Conservation (phyloP, 495 filamentous ascomycete species). For the Physcia stellaris region DNA sequence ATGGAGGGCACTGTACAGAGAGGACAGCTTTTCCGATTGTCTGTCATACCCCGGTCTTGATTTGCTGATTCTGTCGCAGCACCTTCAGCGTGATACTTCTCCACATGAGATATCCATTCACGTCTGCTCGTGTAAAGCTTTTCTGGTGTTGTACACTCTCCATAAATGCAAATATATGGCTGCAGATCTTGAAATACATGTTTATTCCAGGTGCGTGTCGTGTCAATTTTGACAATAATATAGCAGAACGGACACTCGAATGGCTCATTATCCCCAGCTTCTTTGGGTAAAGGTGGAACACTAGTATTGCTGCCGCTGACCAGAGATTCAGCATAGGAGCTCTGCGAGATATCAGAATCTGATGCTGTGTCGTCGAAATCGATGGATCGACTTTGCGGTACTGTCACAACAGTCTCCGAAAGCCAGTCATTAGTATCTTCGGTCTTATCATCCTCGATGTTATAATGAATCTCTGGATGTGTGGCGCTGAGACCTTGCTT, state of each 20-base stretch:
- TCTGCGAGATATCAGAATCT: slow-evolving; percentile 7
- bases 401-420: neutral
- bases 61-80: too few relatives aligned
- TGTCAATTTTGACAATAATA: slow-evolving; percentile 10
- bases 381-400: neutral
- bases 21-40: too few relatives aligned
- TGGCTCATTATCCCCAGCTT: slow-evolving; percentile 7
- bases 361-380: neutral
- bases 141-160: slow-evolving; percentile 10
- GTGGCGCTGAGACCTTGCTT: too few relatives aligned
- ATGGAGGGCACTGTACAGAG: too few relatives aligned
- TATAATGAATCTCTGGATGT: too few relatives aligned
- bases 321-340: slow-evolving; percentile 8
- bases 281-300: slow-evolving; percentile 10
- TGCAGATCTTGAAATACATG: slow-evolving; percentile 14
- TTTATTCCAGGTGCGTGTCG: slow-evolving; percentile 8
- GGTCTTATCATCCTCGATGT: too few relatives aligned
- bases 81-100: slow-evolving; percentile 13
- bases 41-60: too few relatives aligned
- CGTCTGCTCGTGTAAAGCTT: slow-evolving; percentile 12
- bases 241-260: slow-evolving; percentile 16
- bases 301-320: slow-evolving; percentile 4
- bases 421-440: neutral
- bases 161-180: slow-evolving; percentile 11
- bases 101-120: slow-evolving; percentile 12